Evolutionary conservation across 306 rosid genomes (phyloP).

Genomic region (Glycyrrhiza uralensis): DNA sequence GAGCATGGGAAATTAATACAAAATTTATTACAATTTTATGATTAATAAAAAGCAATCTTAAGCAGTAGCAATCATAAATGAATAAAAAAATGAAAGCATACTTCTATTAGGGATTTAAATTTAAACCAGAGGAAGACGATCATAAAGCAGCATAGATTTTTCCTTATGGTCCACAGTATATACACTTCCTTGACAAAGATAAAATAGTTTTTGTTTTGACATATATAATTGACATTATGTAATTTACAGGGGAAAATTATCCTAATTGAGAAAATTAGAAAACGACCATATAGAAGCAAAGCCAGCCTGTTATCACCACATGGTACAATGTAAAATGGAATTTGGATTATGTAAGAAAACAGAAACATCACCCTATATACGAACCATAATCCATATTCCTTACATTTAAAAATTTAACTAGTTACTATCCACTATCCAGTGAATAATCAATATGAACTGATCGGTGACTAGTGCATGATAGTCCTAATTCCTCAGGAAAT

Average conservation of each 20-base stretch:
- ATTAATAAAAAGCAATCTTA: slow-evolving; percentile 3
- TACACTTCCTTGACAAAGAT: neutral
- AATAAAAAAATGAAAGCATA: neutral
- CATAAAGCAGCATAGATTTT: neutral
- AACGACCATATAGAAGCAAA: slow-evolving; percentile 6
- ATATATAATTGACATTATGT: neutral
- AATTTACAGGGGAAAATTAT: neutral
- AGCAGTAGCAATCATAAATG: neutral
- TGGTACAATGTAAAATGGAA: slow-evolving; percentile 1
- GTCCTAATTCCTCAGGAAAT: neutral
- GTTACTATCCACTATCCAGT: neutral
- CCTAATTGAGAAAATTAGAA: slow-evolving; percentile 6
- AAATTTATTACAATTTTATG: neutral
- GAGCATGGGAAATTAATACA: slow-evolving; percentile 23
- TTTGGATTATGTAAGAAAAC: neutral
- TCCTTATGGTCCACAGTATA: neutral
- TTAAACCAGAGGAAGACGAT: neutral
- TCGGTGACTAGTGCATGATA: neutral
- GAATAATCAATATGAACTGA: neutral
- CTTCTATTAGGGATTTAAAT: neutral
- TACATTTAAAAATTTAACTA: neutral
- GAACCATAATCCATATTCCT: neutral
- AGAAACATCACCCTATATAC: neutral
- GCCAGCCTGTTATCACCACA: slow-evolving; percentile 11
- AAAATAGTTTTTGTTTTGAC: neutral